Conservation (phyloP, 305 asterid genomes). For the Stenogyne calaminthoides region DNA sequence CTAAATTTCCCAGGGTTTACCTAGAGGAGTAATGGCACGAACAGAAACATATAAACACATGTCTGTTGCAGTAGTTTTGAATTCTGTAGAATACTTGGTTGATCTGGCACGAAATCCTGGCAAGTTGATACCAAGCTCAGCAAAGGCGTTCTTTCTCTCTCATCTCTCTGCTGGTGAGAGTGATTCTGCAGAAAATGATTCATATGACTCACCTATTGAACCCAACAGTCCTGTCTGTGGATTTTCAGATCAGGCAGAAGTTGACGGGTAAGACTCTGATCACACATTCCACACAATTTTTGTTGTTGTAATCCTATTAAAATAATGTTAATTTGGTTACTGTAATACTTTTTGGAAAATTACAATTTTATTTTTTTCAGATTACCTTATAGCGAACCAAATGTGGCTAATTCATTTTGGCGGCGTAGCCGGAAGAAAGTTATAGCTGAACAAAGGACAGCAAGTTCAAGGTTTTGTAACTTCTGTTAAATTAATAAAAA, state of each 20-base stretch:
- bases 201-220: slow-evolving; percentile 82
- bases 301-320: slow-evolving; percentile 22
- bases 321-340: neutral
- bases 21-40: slow-evolving; percentile 61
- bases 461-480: slow-evolving; percentile 63
- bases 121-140: slow-evolving; percentile 69
- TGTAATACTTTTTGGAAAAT: slow-evolving; percentile 19
- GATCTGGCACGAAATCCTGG: slow-evolving; percentile 88
- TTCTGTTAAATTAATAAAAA: slow-evolving; percentile 14
- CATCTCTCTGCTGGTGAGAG: slow-evolving; percentile 78
- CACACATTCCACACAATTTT: neutral
- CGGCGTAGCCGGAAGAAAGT: slow-evolving; percentile 67
- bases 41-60: slow-evolving; percentile 74
- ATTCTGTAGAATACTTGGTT: slow-evolving; percentile 73
- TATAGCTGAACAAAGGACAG: slow-evolving; percentile 67
- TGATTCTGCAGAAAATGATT: slow-evolving; percentile 77
- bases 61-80: slow-evolving; percentile 62
- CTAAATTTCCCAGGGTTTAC: slow-evolving; percentile 61
- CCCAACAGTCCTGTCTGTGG: slow-evolving; percentile 77
- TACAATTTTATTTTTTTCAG: slow-evolving; percentile 47
- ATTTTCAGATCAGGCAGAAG: slow-evolving; percentile 56
- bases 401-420: slow-evolving; percentile 75
- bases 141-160: slow-evolving; percentile 63
- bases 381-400: slow-evolving; percentile 67
- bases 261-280: slow-evolving; percentile 63